These are phyloP conservation scores for Yamadazyma mexicana DNA, from an alignment of 1,139 yeast genomes.

Conservation along the genomic window DNA sequence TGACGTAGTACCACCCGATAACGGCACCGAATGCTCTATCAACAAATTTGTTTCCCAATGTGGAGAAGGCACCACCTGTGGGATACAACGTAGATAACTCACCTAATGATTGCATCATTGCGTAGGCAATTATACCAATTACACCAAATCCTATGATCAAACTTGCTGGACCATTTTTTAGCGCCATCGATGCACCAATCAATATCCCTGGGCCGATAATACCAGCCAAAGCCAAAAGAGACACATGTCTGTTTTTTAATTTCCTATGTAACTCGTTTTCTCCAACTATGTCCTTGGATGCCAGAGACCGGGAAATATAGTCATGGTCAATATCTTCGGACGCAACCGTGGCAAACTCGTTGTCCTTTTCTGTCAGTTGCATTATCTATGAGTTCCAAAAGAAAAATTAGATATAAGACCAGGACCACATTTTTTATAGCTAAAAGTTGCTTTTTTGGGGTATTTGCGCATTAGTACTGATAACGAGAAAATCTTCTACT, in stretches of 20 bases:
- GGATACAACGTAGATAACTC: constrained; percentile 55
- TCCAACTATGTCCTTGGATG: constrained; percentile 1
- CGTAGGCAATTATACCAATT: constrained; percentile 55
- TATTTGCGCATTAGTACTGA: background rate
- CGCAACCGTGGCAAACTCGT: background rate
- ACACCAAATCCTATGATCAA: constrained; percentile 46
- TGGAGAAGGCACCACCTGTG: constrained; percentile 55
- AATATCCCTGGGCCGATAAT: constrained; percentile 57
- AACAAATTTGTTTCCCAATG: constrained; percentile 51
- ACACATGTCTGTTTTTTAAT: constrained; percentile 44
- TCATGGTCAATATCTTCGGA: background rate
- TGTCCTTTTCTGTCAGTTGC: background rate
- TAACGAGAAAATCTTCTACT: background rate
- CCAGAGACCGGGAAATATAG: background rate
- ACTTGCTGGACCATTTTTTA: constrained; percentile 47
- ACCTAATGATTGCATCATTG: constrained; percentile 60
- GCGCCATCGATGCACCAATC: constrained; percentile 47
- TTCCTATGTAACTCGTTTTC: constrained; percentile 22
- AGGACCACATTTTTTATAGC: too few species aligned
- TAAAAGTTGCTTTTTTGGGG: too few species aligned
- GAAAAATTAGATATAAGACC: too few species aligned
- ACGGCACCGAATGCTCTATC: constrained; percentile 63
- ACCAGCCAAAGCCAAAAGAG: constrained; percentile 53
- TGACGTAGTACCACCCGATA: constrained; percentile 62
- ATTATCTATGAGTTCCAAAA: background rate